Conservation (phyloP, 208 protist genomes). For the Leishmania lainsoni region DNA sequence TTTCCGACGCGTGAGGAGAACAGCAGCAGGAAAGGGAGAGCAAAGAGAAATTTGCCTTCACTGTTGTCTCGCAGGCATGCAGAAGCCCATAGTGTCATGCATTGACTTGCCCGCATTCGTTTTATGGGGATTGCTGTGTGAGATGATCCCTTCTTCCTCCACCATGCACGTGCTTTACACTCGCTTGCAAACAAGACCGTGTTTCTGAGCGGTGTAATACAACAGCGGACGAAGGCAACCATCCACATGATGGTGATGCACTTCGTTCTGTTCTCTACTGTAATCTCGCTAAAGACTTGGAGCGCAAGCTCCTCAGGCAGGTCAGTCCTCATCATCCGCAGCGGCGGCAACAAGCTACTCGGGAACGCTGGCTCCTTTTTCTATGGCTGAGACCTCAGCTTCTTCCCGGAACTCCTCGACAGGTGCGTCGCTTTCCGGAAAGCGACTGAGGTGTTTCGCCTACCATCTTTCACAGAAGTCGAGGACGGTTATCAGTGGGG, state of each 20-base stretch:
- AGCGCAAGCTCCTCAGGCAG: constrained; percentile 64
- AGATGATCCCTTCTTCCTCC: background rate
- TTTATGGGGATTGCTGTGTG: background rate
- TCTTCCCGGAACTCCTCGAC: constrained; percentile 66
- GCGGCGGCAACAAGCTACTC: constrained; percentile 78
- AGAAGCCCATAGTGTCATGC: background rate
- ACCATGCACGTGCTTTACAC: background rate
- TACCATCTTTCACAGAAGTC: constrained; percentile 38
- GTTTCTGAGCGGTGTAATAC: constrained; percentile 24
- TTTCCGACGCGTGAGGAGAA: background rate
- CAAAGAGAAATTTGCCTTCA: background rate
- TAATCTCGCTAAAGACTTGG: constrained; percentile 66
- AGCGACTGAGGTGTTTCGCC: constrained; percentile 32
- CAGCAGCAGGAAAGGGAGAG: background rate
- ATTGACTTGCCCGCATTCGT: background rate
- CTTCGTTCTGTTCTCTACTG: constrained; percentile 53
- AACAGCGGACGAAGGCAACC: constrained; percentile 65
- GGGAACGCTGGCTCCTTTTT: constrained; percentile 73
- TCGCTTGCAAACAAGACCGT: background rate
- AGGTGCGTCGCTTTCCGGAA: constrained; percentile 35
- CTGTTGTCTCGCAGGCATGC: background rate
- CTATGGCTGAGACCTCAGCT: constrained; percentile 43
- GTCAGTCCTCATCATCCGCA: constrained; percentile 67
- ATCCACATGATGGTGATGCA: constrained; percentile 38
- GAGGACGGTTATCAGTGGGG: constrained; percentile 54